Conservation (phyloP, 169 alveolate species). For the Plasmodium relictum region DNA sequence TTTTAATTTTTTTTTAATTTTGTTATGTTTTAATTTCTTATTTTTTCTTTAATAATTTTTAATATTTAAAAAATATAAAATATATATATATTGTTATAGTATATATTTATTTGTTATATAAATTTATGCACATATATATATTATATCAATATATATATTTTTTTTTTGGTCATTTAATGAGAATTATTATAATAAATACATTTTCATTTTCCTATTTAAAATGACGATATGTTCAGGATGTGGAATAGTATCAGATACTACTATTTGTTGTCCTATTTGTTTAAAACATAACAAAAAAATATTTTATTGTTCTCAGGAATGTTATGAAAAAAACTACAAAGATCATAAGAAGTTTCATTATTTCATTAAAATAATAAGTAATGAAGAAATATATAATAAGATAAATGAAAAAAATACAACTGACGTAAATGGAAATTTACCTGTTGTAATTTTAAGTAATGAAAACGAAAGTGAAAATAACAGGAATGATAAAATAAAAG, state of each 20-base stretch:
- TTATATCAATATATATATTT: conserved; percentile 6
- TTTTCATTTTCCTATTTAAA: conserved; percentile 1
- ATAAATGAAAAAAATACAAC: neutral
- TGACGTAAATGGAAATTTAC: conserved; percentile 6
- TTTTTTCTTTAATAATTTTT: too few relatives aligned
- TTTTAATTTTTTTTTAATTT: too few relatives aligned
- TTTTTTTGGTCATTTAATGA: neutral
- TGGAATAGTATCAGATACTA: conserved; percentile 49
- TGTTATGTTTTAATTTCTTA: too few relatives aligned
- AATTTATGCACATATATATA: conserved; percentile 14
- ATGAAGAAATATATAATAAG: conserved; percentile 23
- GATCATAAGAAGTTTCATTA: conserved; percentile 69
- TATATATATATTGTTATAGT: too few relatives aligned
- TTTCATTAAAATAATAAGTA: conserved; percentile 39
- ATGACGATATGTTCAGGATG: conserved; percentile 76
- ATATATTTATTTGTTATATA: neutral
- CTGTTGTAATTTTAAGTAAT: conserved; percentile 39
- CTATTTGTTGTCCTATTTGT: conserved; percentile 74
- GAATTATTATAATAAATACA: too few relatives aligned
- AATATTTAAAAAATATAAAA: too few relatives aligned
- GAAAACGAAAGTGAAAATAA: conserved; percentile 21
- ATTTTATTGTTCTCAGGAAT: conserved; percentile 74
- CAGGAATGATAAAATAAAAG: neutral
- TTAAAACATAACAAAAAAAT: conserved; percentile 46
- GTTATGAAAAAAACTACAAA: conserved; percentile 51